Percentiles rank a stretch among this genome's conserved stretches.
These are phyloP conservation scores for Phytophthora nicotianae DNA, from an alignment of 352 stramenopile species.

Conservation along the genomic window DNA sequence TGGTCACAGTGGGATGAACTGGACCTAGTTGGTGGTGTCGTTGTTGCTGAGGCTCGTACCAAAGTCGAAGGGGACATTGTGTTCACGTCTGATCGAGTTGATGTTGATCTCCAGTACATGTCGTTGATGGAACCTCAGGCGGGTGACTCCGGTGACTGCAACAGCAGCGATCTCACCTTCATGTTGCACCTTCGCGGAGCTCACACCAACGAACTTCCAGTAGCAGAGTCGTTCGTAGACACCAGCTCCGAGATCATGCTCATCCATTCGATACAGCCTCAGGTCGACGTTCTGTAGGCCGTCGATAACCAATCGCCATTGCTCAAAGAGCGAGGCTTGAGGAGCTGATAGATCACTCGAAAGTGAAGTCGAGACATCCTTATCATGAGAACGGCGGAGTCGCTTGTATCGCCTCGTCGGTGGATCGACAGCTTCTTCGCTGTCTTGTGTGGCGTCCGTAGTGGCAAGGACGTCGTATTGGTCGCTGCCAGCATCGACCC, in stretches of 20 bases:
- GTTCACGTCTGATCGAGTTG: constrained; percentile 12
- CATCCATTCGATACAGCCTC: constrained; percentile 30
- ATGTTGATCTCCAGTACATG: constrained; percentile 26
- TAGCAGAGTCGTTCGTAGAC: constrained; percentile 23
- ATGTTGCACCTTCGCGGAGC: constrained; percentile 20
- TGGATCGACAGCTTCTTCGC: background rate
- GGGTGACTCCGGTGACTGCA: constrained; percentile 33
- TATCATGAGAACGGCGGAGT: constrained; percentile 12
- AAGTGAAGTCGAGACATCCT: constrained; percentile 14
- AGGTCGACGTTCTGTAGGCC: constrained; percentile 43
- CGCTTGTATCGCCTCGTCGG: constrained; percentile 20
- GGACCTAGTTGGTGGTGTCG: background rate
- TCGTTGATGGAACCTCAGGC: constrained; percentile 32
- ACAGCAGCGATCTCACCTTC: constrained; percentile 21
- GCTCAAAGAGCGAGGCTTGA: constrained; percentile 26
- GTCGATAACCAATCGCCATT: constrained; percentile 45
- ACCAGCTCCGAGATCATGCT: constrained; percentile 12
- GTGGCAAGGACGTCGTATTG: no score
- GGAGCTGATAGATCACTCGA: background rate
- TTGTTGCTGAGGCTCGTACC: background rate
- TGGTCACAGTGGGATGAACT: background rate
- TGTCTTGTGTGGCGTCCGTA: background rate
- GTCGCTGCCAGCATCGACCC: constrained; percentile 6
- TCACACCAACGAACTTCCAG: constrained; percentile 38
- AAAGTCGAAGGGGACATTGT: constrained; percentile 17